Base-by-base conservation (phyloP, 106 monocot species). In the Chionographis japonica region DNA sequence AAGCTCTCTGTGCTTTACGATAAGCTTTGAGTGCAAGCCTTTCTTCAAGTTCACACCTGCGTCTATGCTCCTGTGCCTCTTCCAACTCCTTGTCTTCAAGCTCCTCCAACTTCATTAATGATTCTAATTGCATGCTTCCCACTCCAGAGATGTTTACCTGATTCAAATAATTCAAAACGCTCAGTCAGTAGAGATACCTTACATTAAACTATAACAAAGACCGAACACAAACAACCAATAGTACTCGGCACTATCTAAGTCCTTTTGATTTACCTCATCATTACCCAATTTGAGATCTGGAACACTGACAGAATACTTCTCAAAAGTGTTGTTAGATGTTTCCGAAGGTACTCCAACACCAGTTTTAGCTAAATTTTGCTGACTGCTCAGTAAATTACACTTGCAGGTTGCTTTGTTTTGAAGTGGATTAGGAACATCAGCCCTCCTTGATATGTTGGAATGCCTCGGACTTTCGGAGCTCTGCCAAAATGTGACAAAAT, bases 31-130 rank as follows among this genome's bases (percentile, higher is more conserved):
- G 75, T 54, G 98, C 87, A 68, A 37, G 69, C 58, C 85, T 87
- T 79, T 98, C 98, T 71, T 90, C 85, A 72, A 81, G 66, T 78
- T 98, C 98, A 68, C 89, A 93, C 20, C 43, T 83, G 50, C 69
- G 70, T 61, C 98, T 87, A 37, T 71, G 77, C 73, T 90, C 89
- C 53, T 88, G 98, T 74, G 93, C 98, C 72, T 93, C 78, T 85
- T 93, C 93, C 74, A 98, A 73, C 46, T 90, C 98, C 62, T 83
- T 89, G 68, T 98, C 90, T 66, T 85, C 74, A 40, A 81, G 58
- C 9, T 98, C 93, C 74, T 98, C 93, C 70, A 90, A 46, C 64
- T 83, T 77, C 37, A 81, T 37, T 53, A 98, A 65, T 55, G 76
- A 80, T 49, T 90, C 77, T 11, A 89, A 73, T 52, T 78, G 60